These are phyloP conservation scores for Solanum piurae DNA, from an alignment of 257 asterid species.

Conservation along the genomic window DNA sequence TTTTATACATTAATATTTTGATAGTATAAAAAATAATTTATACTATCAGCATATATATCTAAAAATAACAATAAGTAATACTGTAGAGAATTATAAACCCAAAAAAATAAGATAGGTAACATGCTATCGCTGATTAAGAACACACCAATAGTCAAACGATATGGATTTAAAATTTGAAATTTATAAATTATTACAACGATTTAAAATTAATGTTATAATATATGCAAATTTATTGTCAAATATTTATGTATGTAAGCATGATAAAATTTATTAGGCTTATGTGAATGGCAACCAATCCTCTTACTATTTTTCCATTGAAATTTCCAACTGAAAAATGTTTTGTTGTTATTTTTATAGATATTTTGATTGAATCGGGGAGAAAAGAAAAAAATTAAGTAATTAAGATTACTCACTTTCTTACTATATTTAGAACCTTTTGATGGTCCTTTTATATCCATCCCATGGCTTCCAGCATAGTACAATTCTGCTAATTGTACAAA, in stretches of 20 bases:
- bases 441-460: conserved; percentile 98
- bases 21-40: background rate
- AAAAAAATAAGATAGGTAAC: background rate
- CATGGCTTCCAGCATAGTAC: conserved; percentile 99
- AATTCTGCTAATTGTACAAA: conserved; percentile 83
- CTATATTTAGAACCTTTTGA: conserved; percentile 64
- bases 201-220: too few relatives aligned
- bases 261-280: background rate
- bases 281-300: background rate
- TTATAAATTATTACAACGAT: too few relatives aligned
- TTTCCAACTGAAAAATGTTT: too few relatives aligned
- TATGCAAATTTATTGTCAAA: background rate
- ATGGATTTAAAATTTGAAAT: too few relatives aligned
- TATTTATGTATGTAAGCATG: too few relatives aligned
- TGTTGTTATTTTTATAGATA: too few relatives aligned
- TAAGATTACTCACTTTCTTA: conserved; percentile 30
- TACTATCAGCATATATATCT: background rate
- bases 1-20: too few relatives aligned
- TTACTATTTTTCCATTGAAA: background rate
- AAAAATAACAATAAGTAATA: too few relatives aligned
- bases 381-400: background rate
- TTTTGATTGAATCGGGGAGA: background rate
- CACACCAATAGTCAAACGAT: too few relatives aligned
- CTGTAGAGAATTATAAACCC: background rate
- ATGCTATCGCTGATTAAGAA: too few relatives aligned